Evolutionary conservation across 495 filamentous ascomycete genomes (phyloP).

Genomic region (Tuber calosporum): DNA sequence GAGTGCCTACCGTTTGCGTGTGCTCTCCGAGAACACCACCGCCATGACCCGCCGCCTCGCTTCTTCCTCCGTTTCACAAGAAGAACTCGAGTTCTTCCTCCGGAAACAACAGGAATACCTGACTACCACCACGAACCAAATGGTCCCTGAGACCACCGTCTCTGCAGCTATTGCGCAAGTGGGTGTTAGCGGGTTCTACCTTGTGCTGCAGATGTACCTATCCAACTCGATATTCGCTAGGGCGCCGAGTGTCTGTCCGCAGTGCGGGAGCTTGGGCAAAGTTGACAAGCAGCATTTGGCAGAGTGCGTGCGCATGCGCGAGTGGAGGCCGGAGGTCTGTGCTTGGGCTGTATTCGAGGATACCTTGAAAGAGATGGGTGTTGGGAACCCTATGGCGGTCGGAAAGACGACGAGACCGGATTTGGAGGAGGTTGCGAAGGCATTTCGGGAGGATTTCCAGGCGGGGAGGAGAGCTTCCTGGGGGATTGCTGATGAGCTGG

Average conservation of each 20-base stretch:
- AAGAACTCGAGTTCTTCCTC: background rate
- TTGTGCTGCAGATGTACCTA: conserved; percentile 11
- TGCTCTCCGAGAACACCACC: conserved; percentile 10
- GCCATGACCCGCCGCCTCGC: background rate
- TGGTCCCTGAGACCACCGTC: conserved; percentile 9
- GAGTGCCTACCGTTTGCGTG: conserved; percentile 32
- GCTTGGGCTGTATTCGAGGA: conserved; percentile 11
- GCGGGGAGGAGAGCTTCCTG: conserved; percentile 2
- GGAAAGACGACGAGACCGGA: conserved; percentile 9
- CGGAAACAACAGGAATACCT: conserved; percentile 5
- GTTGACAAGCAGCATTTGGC: conserved; percentile 21
- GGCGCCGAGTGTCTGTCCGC: conserved; percentile 4
- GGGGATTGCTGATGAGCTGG: conserved; percentile 29
- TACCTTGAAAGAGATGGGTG: background rate
- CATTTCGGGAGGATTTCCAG: conserved; percentile 4
- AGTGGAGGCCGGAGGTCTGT: conserved; percentile 8
- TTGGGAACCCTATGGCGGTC: background rate
- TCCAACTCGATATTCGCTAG: conserved; percentile 7
- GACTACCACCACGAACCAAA: conserved; percentile 16
- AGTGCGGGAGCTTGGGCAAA: background rate
- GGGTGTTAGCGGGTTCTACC: conserved; percentile 10
- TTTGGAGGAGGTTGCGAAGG: conserved; percentile 11
- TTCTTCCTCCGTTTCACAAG: background rate
- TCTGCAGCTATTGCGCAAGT: conserved; percentile 2
- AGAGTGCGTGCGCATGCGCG: background rate